Evolutionary conservation across 192 early-diverging fungal species (phyloP), one percentile per base, ranked within the genome.

Genomic region (Rhizoclosmatium globosum): DNA sequence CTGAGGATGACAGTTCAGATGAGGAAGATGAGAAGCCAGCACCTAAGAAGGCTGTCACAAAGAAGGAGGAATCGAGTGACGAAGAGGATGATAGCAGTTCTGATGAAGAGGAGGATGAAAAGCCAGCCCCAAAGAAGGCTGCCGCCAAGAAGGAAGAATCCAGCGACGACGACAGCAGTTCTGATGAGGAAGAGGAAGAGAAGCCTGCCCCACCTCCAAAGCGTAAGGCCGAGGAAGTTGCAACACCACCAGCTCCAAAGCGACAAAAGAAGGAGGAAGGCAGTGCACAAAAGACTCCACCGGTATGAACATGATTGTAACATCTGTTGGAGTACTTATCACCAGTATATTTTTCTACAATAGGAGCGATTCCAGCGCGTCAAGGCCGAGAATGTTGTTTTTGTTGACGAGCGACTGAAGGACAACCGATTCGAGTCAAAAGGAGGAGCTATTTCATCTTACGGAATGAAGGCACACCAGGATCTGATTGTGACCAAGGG

Each of bases 381-480:
- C 44, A 87, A 87, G 45, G 88, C 89, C 41, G 93, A 95, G 71
- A 91, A 96, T 74, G 94, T 98, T 1, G 87, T 85, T 19, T 96
- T 96, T 73, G 67, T 86, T 1, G 90, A 95, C 81, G 92, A 95
- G 4, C 82, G 92, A 57, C 84, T 97, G 64, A 94, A 93, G 82
- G 93, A 97, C 84, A 98, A 97, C 82, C 86, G 88, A 9, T 95
- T 94, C 80, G 85, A 83, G 65, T 62, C 78, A 79, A 86, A 90
- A 94, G 94, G 82, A 78, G 90, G 92, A 2, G 88, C 89, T 21
- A 88, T 87, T 7, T 81, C 61, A 45, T 88, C 91, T 62, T 99
- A 97, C 85, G 98, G 98, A 21, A 89, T 93, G 85, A 97, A 94
- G 79, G 98, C 98, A 11, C 92, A 98, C 80, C 87, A 89, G 83